Evolutionary conservation across 2,329 filamentous ascomycete genomes (phyloP).

Genomic region (Verticillium nonalfalfae): DNA sequence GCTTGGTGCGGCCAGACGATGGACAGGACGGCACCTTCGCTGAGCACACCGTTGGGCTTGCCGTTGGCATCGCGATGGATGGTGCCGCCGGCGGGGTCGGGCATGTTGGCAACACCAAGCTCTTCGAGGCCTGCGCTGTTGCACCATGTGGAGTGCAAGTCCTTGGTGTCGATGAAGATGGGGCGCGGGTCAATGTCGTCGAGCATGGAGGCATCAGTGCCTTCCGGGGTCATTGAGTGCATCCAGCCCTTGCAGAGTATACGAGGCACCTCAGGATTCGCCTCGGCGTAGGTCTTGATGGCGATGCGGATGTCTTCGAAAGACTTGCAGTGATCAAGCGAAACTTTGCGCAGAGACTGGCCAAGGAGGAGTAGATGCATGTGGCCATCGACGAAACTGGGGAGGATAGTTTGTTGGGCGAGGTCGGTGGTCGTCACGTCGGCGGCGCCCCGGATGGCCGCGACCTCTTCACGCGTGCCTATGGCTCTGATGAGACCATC

Average conservation of each 20-base stretch:
- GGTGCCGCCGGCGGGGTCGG: slow-evolving; percentile 42
- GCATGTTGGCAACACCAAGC: slow-evolving; percentile 35
- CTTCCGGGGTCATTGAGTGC: slow-evolving; percentile 39
- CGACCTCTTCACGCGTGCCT: slow-evolving; percentile 2
- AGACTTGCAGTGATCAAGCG: slow-evolving; percentile 38
- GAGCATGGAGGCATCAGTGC: slow-evolving; percentile 39
- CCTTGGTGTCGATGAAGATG: slow-evolving; percentile 51
- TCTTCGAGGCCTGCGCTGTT: slow-evolving; percentile 44
- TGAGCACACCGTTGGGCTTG: slow-evolving; percentile 41
- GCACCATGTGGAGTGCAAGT: slow-evolving; percentile 52
- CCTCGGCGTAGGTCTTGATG: slow-evolving; percentile 37
- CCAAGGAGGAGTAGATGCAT: slow-evolving; percentile 49
- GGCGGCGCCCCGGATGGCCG: background rate
- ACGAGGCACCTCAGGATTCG: slow-evolving; percentile 38
- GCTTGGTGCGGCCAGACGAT: slow-evolving; percentile 51
- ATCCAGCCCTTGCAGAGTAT: slow-evolving; percentile 52
- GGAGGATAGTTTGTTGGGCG: slow-evolving; percentile 33
- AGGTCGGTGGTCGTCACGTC: slow-evolving; percentile 9
- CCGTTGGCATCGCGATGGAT: slow-evolving; percentile 44
- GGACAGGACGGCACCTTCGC: slow-evolving; percentile 43
- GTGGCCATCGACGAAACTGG: slow-evolving; percentile 52
- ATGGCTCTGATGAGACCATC: slow-evolving; percentile 9
- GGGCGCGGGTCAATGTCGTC: slow-evolving; percentile 48
- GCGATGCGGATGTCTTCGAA: slow-evolving; percentile 41
- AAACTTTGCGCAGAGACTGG: slow-evolving; percentile 44